Evolutionary conservation across 345 rosid genomes (phyloP), one percentile per base, ranked within the genome.

Genomic region (Jatropha curcas): DNA sequence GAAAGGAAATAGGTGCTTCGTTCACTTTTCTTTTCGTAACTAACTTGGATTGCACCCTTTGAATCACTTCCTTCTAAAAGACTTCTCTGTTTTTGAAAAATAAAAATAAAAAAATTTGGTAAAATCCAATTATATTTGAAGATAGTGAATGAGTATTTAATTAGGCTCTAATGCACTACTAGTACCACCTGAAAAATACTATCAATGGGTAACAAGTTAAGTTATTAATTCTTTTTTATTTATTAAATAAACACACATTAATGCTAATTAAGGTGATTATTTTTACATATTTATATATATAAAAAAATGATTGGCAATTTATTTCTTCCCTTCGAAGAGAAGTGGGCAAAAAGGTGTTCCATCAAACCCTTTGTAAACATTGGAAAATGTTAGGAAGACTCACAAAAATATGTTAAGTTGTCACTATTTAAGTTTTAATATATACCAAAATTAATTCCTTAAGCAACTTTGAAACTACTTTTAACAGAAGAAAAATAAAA

Each of bases 1-100:
- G 35, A 57, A 53, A 70, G 50, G 56, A 60, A 19, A 60, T 11
- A 50, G 31, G 31, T 73, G 68, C 50, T 55, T 60, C 70, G 22
- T 60, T 51, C 43, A 41, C 30, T 62, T 24, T 22, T 46, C 22
- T 65, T 56, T 66, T 48, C 34, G 43, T 45, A 59, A 28, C 53
- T 83, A 63, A 71, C 90, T 86, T 86, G 75, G 76, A 66, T 75
- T 81, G 80, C 75, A 86, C 90, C 81, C 86, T 67, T 77, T 58
- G 86, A 76, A 84, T 81, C 78, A 25, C 78, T 80, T 81, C 73
- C 88, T 77, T 84, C 51, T 62, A 43, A 73, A 68, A 68, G 60
- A 79, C 78, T 79, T 70, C 68, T 67, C 72, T 24, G n/a, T 45
- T 30, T 70, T 76, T 56, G 39, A 59, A 16, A 7, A 73, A 77